These are phyloP conservation scores for Psidium friedrichsthalianum DNA, from an alignment of 345 rosid species.

Conservation along the genomic window DNA sequence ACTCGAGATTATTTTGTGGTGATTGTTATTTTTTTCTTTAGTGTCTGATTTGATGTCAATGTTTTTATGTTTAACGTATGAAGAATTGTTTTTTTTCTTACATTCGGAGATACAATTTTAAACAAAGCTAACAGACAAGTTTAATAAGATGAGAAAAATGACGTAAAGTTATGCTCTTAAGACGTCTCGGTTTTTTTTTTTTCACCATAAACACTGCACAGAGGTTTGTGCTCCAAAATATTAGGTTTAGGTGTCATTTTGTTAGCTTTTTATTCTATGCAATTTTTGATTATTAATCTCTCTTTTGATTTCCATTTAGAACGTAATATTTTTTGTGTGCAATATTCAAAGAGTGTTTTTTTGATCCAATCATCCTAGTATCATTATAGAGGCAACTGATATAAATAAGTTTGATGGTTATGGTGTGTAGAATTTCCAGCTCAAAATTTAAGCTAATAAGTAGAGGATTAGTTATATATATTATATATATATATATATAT, in stretches of 20 bases:
- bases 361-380: neutral
- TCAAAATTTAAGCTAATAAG: neutral
- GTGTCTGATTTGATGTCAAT: neutral
- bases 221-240: neutral
- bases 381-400: accelerated
- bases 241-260: neutral
- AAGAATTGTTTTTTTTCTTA: neutral
- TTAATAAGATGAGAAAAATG: too few relatives aligned
- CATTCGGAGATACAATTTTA: neutral
- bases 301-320: neutral
- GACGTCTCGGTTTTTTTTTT: neutral
- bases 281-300: neutral
- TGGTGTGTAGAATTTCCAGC: neutral
- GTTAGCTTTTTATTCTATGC: neutral
- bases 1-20: neutral
- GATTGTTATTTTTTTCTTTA: neutral
- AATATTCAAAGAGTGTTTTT: neutral
- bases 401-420: neutral
- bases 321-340: neutral
- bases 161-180: neutral
- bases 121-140: too few relatives aligned
- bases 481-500: too few relatives aligned
- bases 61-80: neutral
- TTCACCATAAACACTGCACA: neutral
- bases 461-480: too few relatives aligned